These are phyloP conservation scores for Haplographium delicatum DNA, from an alignment of 495 filamentous ascomycete genomes.

Conservation along the genomic window DNA sequence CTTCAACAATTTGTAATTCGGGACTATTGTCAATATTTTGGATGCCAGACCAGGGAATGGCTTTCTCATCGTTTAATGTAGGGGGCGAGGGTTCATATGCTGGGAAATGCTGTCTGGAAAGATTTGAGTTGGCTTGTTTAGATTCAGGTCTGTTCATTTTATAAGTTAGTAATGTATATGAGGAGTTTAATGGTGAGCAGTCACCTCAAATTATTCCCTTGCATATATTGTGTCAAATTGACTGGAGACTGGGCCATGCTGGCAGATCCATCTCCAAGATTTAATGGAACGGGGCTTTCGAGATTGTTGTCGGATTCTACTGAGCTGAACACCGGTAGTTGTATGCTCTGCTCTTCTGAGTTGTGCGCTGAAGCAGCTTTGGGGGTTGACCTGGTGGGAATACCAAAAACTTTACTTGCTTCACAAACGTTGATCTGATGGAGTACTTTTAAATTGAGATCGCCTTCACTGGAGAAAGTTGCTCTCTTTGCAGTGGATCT, in stretches of 20 bases:
- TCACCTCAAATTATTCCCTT: too few species aligned
- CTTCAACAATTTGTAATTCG: constrained; percentile 14
- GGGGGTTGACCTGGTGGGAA: neutral
- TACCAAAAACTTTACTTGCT: neutral
- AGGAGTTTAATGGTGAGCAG: too few species aligned
- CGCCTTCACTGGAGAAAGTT: neutral
- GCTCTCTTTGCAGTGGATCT: neutral
- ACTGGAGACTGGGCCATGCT: constrained; percentile 4
- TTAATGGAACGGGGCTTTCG: neutral
- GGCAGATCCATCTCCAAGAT: neutral
- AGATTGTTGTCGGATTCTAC: neutral
- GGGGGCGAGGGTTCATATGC: constrained; percentile 12
- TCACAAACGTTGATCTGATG: too few species aligned
- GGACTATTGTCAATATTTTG: constrained; percentile 7
- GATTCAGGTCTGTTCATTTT: too few species aligned
- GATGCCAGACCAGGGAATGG: neutral
- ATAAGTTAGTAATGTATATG: too few species aligned
- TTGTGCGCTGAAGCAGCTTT: neutral
- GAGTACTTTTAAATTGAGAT: neutral
- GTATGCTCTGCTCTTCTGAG: neutral
- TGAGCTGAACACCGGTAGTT: neutral
- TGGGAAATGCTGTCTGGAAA: too few species aligned
- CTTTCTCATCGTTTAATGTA: neutral
- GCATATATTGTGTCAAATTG: neutral
- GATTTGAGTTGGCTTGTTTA: too few species aligned